Evolutionary conservation across 1,284 basidiomycete genomes (phyloP).

Genomic region (Ustilago nuda): DNA sequence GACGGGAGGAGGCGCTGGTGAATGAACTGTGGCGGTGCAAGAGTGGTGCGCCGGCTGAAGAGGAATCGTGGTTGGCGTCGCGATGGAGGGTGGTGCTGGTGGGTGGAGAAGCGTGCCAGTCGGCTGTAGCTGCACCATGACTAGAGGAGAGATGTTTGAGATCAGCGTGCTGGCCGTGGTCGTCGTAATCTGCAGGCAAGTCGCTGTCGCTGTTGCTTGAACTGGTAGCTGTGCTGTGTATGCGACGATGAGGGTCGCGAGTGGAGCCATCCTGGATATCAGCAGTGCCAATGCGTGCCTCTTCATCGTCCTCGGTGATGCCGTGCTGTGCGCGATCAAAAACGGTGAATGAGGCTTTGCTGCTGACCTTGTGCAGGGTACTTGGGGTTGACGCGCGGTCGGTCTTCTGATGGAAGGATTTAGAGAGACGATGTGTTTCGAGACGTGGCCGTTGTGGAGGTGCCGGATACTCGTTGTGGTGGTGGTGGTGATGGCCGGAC

Average conservation of each 20-base stretch:
- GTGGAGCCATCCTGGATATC: not conserved
- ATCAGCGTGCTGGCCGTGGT: slow-evolving; percentile 28
- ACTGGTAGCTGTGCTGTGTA: slow-evolving; percentile 25
- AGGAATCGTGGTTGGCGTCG: slow-evolving; percentile 4
- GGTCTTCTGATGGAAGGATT: slow-evolving; percentile 40
- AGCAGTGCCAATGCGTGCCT: slow-evolving; percentile 15
- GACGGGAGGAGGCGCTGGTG: slow-evolving; percentile 10
- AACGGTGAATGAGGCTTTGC: slow-evolving; percentile 31
- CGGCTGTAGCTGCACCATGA: slow-evolving; percentile 6
- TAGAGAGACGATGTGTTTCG: slow-evolving; percentile 45
- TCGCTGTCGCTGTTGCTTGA: slow-evolving; percentile 43
- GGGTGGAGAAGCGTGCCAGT: slow-evolving; percentile 23
- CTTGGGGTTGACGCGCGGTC: slow-evolving; percentile 10
- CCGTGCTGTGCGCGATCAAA: slow-evolving; percentile 35
- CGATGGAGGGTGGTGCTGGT: slow-evolving; percentile 22
- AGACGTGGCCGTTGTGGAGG: slow-evolving; percentile 28
- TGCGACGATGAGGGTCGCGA: slow-evolving; percentile 23
- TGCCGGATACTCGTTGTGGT: slow-evolving; percentile 15
- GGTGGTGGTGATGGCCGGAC: slow-evolving; percentile 8
- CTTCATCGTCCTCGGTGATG: slow-evolving; percentile 24
- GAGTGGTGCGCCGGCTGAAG: slow-evolving; percentile 25
- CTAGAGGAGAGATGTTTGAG: slow-evolving; percentile 22
- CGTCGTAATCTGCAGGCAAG: slow-evolving; percentile 44
- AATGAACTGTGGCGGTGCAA: slow-evolving; percentile 23
- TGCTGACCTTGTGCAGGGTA: slow-evolving; percentile 21